Percentiles rank a stretch among this genome's conserved stretches.
phyloP scores from a whole-genome alignment of 805 yeast species.

The Zygosaccharomyces kombuchaensis region DNA sequence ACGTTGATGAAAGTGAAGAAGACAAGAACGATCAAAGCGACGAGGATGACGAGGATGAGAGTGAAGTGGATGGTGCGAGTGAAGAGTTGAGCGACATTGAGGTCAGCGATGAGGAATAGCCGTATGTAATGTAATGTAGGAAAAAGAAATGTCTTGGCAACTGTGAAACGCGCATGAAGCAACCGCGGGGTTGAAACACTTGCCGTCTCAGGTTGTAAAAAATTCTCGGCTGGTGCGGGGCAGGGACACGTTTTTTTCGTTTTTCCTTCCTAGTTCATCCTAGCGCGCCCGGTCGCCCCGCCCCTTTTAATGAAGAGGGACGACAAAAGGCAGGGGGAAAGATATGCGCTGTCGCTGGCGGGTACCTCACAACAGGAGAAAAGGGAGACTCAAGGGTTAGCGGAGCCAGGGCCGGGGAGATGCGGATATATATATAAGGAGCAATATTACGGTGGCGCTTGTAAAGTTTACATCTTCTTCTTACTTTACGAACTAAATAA shows the following conservation, averaged over 20 bases:
- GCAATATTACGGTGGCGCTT: neutral
- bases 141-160: constrained; percentile 1
- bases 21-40: constrained; percentile 25
- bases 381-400: neutral
- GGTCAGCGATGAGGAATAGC: constrained; percentile 25
- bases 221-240: neutral
- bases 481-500: neutral
- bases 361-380: constrained; percentile 4
- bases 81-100: constrained; percentile 33
- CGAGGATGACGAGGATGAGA: constrained; percentile 14
- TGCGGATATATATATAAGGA: neutral
- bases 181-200: neutral
- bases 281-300: too few species aligned
- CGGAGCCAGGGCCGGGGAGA: neutral
- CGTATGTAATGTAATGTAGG: neutral
- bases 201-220: neutral
- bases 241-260: neutral
- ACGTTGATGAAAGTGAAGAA: constrained; percentile 28
- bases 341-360: constrained; percentile 1
- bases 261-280: neutral
- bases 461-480: neutral
- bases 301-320: neutral
- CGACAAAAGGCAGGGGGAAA: neutral
- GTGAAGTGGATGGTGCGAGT: constrained; percentile 16
- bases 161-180: constrained; percentile 1